Base-by-base conservation (phyloP, 371 early-diverging fungal genomes). In the Globomyces sp. region DNA sequence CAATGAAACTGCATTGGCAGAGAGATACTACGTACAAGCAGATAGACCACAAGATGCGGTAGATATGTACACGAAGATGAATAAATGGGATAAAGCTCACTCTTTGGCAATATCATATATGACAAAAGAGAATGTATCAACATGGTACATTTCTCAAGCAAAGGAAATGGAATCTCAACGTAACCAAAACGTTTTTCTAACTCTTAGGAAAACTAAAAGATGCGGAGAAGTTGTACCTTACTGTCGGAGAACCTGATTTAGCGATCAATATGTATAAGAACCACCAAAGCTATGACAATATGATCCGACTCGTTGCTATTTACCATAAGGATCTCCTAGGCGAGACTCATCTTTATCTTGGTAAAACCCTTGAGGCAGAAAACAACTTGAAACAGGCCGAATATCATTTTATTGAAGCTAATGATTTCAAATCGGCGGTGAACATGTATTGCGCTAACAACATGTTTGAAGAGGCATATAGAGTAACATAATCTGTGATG, bases 201-300 rank as follows among this genome's bases (percentile, higher is more conserved):
- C 24, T 24, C 24, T 24, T 24, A 24, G 77, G 82, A 78, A 76
- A 80, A 40, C 68, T 80, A 41, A 75, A 78, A 58, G 84, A 85
- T 13, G 85, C 85, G 11, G 85, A 85, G 57, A 79, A 77, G 62
- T 70, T 85, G 24, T 85, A 83, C 67, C 68, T 83, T 6, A 75
- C 79, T 9, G 74, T 82, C 42, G 72, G 75, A 37, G 82, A 84
- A 62, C 82, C 84, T 1, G 85, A 85, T 64, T 70, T 81, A 4
- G 85, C 85, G 39, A 85, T 85, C 67, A 80, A 81, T 63, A 85
- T 85, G 85, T 84, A 85, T 77, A 85, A 82, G 58, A 82, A 80
- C 57, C 76, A 78, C 71, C 80, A 80, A 66, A 76, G 78, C n/a
- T 85, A 82, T 66, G 83, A 82, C 58, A 70, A 77, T 40, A 80